Conservation (phyloP, 306 rosid species). For the Begonia fuchsioides region DNA sequence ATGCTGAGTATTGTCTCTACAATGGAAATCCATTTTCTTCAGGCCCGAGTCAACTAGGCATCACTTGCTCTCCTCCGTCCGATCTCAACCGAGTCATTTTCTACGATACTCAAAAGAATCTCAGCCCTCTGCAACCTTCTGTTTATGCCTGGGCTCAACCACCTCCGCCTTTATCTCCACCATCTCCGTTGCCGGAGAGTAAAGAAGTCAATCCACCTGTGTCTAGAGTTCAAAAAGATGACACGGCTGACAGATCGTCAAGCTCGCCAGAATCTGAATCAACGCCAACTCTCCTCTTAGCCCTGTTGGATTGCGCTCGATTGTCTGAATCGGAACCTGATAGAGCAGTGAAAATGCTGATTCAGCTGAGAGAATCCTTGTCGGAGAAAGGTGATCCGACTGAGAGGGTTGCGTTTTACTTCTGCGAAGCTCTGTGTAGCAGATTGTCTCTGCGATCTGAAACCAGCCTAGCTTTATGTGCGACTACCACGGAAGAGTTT, state of each 20-base stretch:
- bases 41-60: slow-evolving; percentile 42
- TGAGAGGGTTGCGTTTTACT: slow-evolving; percentile 54
- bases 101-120: slow-evolving; percentile 25
- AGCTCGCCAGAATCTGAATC: slow-evolving; percentile 29
- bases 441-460: slow-evolving; percentile 19
- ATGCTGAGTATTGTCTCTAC: slow-evolving; percentile 42
- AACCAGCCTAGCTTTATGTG: slow-evolving; percentile 10
- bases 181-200: slow-evolving; percentile 16
- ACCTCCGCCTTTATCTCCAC: slow-evolving; percentile 15
- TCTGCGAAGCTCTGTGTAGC: slow-evolving; percentile 41
- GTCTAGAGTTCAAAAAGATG: slow-evolving; percentile 1
- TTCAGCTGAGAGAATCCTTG: slow-evolving; percentile 31
- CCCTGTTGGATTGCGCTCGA: slow-evolving; percentile 50
- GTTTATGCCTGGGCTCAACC: slow-evolving; percentile 29
- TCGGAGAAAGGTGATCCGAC: slow-evolving; percentile 67
- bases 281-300: slow-evolving; percentile 47
- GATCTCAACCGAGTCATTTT: slow-evolving; percentile 56
- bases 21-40: slow-evolving; percentile 32
- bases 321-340: slow-evolving; percentile 36
- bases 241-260: slow-evolving; percentile 16
- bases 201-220: slow-evolving; percentile 10
- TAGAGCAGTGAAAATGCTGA: slow-evolving; percentile 39
- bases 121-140: slow-evolving; percentile 15
- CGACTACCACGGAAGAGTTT: slow-evolving; percentile 39
- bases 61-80: slow-evolving; percentile 35